These are phyloP conservation scores for Gyromitra esculenta DNA, from an alignment of 2,329 filamentous ascomycete species.

Conservation along the genomic window DNA sequence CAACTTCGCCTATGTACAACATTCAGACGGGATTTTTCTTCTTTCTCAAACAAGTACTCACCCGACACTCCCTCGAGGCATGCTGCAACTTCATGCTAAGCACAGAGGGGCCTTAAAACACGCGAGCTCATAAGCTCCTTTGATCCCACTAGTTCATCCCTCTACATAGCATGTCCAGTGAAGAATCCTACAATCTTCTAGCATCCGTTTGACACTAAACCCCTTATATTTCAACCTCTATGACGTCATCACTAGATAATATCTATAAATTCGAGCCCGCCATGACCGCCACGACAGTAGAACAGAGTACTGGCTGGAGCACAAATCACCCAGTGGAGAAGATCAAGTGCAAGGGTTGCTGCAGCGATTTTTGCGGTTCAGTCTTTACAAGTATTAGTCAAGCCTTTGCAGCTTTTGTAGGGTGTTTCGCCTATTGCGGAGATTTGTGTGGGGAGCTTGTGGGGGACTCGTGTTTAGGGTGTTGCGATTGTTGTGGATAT, in stretches of 20 bases:
- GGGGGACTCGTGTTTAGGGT: conserved; percentile 5
- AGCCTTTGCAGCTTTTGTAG: background rate
- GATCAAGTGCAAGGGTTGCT: background rate
- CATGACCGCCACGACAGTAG: background rate
- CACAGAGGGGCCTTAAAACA: background rate
- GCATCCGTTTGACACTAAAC: background rate
- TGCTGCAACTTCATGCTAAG: background rate
- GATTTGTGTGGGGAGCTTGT: background rate
- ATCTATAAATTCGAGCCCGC: background rate
- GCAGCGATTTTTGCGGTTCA: background rate
- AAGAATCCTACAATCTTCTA: background rate
- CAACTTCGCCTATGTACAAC: background rate
- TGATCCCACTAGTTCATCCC: background rate
- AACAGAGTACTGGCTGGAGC: background rate
- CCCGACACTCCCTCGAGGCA: background rate
- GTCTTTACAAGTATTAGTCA: background rate
- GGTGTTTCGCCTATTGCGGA: background rate
- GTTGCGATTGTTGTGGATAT: background rate
- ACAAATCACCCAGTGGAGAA: background rate
- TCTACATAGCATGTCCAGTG: background rate
- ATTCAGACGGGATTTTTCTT: background rate
- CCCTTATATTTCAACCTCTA: background rate
- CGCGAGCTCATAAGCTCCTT: background rate
- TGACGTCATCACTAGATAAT: background rate
- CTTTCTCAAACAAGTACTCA: background rate